These are phyloP conservation scores for Tuber magnatum DNA, from an alignment of 495 filamentous ascomycete species.

Conservation along the genomic window DNA sequence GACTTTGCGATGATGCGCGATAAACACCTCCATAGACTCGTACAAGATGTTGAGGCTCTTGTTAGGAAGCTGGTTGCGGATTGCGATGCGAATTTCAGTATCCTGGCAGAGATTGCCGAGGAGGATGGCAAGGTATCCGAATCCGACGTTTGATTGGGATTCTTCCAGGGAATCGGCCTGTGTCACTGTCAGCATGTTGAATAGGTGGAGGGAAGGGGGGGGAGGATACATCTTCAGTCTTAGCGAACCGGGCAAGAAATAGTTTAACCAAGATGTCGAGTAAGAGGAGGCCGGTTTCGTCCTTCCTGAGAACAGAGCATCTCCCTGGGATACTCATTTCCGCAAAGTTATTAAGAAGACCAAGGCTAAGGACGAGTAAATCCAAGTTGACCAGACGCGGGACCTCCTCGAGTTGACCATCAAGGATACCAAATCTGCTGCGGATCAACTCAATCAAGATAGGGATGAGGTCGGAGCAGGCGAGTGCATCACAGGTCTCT, in stretches of 20 bases:
- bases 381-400: slow-evolving; percentile 53
- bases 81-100: slow-evolving; percentile 46
- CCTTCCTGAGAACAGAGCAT: slow-evolving; percentile 11
- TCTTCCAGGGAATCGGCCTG: slow-evolving; percentile 80
- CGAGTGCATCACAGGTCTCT: slow-evolving; percentile 59
- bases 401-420: slow-evolving; percentile 45
- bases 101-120: slow-evolving; percentile 71
- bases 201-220: slow-evolving; percentile 1
- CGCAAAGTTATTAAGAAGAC: slow-evolving; percentile 80
- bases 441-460: slow-evolving; percentile 39
- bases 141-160: slow-evolving; percentile 75
- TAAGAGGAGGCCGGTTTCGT: slow-evolving; percentile 27
- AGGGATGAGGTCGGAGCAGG: slow-evolving; percentile 44
- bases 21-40: slow-evolving; percentile 79
- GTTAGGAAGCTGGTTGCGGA: slow-evolving; percentile 52
- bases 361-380: slow-evolving; percentile 68
- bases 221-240: slow-evolving; percentile 47
- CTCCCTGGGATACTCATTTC: slow-evolving; percentile 55
- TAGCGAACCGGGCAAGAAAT: slow-evolving; percentile 43
- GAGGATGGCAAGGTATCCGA: slow-evolving; percentile 83
- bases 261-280: slow-evolving; percentile 47
- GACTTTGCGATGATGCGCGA: slow-evolving; percentile 66
- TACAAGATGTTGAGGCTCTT: slow-evolving; percentile 57
- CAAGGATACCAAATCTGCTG: slow-evolving; percentile 42
- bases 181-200: slow-evolving; percentile 10